These are phyloP conservation scores for Chlorella variabilis DNA, from an alignment of 163 green algal species.

Conservation along the genomic window DNA sequence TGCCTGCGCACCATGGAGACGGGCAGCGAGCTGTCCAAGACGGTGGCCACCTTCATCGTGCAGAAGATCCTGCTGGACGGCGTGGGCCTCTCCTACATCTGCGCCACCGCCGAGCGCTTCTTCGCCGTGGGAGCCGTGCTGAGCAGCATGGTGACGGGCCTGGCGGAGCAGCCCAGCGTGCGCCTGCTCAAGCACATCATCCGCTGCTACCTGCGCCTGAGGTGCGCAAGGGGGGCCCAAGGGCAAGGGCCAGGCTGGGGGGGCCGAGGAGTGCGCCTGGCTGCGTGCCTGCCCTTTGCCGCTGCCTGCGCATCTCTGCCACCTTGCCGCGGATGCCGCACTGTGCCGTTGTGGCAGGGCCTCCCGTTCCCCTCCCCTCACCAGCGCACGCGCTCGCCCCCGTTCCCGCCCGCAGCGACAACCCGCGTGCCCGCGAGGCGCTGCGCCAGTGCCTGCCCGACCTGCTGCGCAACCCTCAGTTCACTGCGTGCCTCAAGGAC, in stretches of 20 bases:
- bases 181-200: slow-evolving; percentile 99
- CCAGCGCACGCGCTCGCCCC: too few species aligned
- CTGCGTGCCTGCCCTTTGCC: too few species aligned
- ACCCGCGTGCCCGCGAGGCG: slow-evolving; percentile 91
- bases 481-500: slow-evolving; percentile 93
- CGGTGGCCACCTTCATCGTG: slow-evolving; percentile 99
- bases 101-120: slow-evolving; percentile 97
- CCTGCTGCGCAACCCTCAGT: slow-evolving; percentile 87
- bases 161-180: slow-evolving; percentile 87
- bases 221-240: background rate
- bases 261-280: background rate
- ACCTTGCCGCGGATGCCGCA: too few species aligned
- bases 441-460: slow-evolving; percentile 94
- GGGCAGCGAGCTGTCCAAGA: slow-evolving; percentile 98
- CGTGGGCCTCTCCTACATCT: slow-evolving; percentile 97
- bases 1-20: slow-evolving; percentile 99
- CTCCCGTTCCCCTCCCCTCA: too few species aligned
- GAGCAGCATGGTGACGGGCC: slow-evolving; percentile 85
- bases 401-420: slow-evolving; percentile 74
- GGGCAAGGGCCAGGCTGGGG: background rate
- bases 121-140: slow-evolving; percentile 95
- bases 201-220: slow-evolving; percentile 96
- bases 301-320: too few species aligned
- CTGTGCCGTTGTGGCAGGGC: too few species aligned
- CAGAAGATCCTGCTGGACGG: slow-evolving; percentile 99